phyloP scores from a whole-genome alignment of 2,329 filamentous ascomycete species.

The Triangularia setosa region DNA sequence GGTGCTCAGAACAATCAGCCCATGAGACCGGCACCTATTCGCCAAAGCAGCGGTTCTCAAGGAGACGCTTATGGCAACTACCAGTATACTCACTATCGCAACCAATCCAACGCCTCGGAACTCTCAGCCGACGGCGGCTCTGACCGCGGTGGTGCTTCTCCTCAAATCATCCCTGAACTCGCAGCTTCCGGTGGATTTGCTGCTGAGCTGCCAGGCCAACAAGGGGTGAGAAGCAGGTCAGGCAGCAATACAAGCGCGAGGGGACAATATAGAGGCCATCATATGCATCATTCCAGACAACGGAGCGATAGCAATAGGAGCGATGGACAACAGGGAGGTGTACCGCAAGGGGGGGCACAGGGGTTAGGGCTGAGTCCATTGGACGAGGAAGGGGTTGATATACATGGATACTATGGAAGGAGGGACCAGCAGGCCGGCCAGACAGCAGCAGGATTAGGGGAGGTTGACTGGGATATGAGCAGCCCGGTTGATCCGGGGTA shows the following conservation, averaged over 20 bases:
- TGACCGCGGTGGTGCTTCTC: conserved; percentile 24
- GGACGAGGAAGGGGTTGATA: conserved; percentile 36
- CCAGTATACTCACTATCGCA: conserved; percentile 35
- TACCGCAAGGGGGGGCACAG: conserved; percentile 15
- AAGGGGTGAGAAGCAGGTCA: neutral
- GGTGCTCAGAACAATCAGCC: conserved; percentile 11
- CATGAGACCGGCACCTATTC: conserved; percentile 20
- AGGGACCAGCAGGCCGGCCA: conserved; percentile 38
- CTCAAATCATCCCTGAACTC: conserved; percentile 32
- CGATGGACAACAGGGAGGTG: conserved; percentile 23
- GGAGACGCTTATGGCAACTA: conserved; percentile 15
- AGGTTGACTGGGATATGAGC: conserved; percentile 15
- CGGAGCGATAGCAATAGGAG: conserved; percentile 27
- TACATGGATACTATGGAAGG: conserved; percentile 48
- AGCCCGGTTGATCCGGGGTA: conserved; percentile 9
- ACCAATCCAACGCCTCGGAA: conserved; percentile 44
- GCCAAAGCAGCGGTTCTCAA: conserved; percentile 33
- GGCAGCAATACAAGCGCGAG: neutral
- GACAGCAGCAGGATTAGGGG: conserved; percentile 32
- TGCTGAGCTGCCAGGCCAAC: conserved; percentile 31
- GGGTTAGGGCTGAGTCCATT: conserved; percentile 25
- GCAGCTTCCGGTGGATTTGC: conserved; percentile 8
- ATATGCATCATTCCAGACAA: conserved; percentile 19
- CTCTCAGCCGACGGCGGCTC: conserved; percentile 31
- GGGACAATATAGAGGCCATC: neutral